Base-by-base conservation (phyloP, 2,329 filamentous ascomycete genomes). In the Zasmidium cellare region DNA sequence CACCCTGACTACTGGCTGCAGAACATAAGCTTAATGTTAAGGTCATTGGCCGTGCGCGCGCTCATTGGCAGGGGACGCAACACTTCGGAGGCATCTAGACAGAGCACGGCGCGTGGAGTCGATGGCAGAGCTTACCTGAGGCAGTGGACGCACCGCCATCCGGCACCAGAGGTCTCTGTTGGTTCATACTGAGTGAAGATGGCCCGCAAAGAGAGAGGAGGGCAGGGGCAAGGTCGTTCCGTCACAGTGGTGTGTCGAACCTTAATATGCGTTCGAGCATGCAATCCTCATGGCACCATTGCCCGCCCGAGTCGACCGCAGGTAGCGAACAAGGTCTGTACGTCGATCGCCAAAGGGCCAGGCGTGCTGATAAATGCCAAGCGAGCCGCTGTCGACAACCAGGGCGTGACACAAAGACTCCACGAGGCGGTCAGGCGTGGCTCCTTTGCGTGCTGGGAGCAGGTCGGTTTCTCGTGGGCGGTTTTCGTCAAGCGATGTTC, bases 121-220 rank as follows among this genome's bases (percentile, higher is more conserved):
- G 46, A 23, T 18, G 44, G 54, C 25, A 25, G 24, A n/a, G 44
- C 61, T 61, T 59, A 63, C 61, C 59, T 53, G 59, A 56, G 45
- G 48, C 55, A 38, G 16, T 45, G 25, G 61, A 41, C 14, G 56
- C 22, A 24, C 45, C 52, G 55, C 25, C 46, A 19, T 64, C 62
- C 16, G 57, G 52, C 20, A 51, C 23, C 46, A 59, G 47, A 46
- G 59, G 62, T 23, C 62, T 52, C 49, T 60, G 57, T 9, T 51
- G 20, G 12, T 62, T 60, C 59, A 64, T 62, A 25, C 5, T 57
- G 52, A 18, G 16, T 5, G 16, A 41, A 3, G 35, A 6, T n/a
- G 35, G 35, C 35, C 16, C 35, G 35, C 16, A 14, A 18, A 16
- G 35, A 14, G 7, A 9, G 35, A 18, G n/a, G n/a, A 16, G 35